These are phyloP conservation scores for Uromyces viciae-fabae DNA, from an alignment of 1,284 basidiomycete species.

Conservation along the genomic window DNA sequence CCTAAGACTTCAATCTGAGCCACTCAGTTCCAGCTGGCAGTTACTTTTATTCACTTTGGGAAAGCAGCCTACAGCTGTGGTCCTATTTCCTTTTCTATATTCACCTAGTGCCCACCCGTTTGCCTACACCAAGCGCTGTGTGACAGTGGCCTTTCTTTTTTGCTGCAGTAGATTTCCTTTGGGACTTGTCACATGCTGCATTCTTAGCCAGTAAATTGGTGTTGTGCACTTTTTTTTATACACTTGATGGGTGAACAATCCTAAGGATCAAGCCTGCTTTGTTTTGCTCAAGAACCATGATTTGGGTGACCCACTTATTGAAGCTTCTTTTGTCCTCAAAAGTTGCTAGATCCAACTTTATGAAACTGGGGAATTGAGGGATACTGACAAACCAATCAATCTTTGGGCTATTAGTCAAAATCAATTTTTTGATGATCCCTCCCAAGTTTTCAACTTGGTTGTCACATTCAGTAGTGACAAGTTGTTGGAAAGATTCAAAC, in stretches of 20 bases:
- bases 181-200: neutral
- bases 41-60: too few species aligned
- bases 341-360: neutral
- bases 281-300: too few species aligned
- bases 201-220: neutral
- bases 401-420: neutral
- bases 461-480: neutral
- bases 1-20: too few species aligned
- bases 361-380: neutral
- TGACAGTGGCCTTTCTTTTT: neutral
- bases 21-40: too few species aligned
- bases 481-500: neutral
- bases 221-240: neutral
- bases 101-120: too few species aligned
- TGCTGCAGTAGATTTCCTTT: neutral
- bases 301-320: neutral
- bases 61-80: too few species aligned
- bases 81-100: too few species aligned
- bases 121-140: too few species aligned
- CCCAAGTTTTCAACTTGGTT: neutral
- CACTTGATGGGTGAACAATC: neutral
- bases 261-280: neutral
- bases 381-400: neutral
- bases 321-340: neutral
- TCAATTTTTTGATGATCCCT: neutral